A percentile compares a stretch with the other conserved stretches of the same genome.
phyloP scores from a whole-genome alignment of 163 green algal species.

The Prototheca cutis region DNA sequence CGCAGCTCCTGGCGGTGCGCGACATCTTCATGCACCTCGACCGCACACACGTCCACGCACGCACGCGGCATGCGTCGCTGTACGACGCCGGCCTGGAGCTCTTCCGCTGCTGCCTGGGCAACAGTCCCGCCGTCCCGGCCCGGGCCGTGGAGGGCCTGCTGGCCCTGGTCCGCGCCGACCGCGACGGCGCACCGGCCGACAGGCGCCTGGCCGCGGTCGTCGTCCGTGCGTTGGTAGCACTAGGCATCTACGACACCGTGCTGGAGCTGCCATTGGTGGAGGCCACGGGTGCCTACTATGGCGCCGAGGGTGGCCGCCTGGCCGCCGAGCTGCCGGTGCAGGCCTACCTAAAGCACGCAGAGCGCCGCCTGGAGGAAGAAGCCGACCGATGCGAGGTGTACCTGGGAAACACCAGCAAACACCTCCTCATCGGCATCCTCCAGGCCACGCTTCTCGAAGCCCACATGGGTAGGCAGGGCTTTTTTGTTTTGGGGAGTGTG shows the following conservation, averaged over 20 bases:
- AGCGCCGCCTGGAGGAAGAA: slow-evolving; percentile 83
- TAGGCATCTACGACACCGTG: slow-evolving; percentile 51
- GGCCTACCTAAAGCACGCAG: slow-evolving; percentile 81
- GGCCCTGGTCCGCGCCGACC: slow-evolving; percentile 65
- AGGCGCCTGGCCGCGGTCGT: slow-evolving; percentile 59
- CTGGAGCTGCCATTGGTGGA: slow-evolving; percentile 59
- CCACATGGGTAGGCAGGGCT: slow-evolving; percentile 34
- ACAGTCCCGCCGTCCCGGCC: slow-evolving; percentile 23
- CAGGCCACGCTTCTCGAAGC: slow-evolving; percentile 49
- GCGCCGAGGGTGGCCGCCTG: slow-evolving; percentile 49
- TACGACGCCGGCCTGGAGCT: slow-evolving; percentile 77
- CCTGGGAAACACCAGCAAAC: slow-evolving; percentile 68
- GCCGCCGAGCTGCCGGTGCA: slow-evolving; percentile 44
- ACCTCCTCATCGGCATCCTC: slow-evolving; percentile 42
- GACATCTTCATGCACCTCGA: slow-evolving; percentile 94
- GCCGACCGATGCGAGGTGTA: slow-evolving; percentile 66
- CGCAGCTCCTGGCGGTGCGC: slow-evolving; percentile 72
- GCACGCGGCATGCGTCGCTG: slow-evolving; percentile 32
- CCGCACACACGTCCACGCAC: slow-evolving; percentile 59
- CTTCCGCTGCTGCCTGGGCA: neutral
- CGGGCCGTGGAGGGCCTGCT: slow-evolving; percentile 62
- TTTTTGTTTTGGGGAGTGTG: too few relatives aligned
- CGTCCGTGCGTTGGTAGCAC: slow-evolving; percentile 61
- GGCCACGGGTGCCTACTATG: slow-evolving; percentile 53
- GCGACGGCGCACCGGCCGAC: slow-evolving; percentile 66